Base-by-base conservation (phyloP, 106 monocot species). In the Hemerocallis citrina region DNA sequence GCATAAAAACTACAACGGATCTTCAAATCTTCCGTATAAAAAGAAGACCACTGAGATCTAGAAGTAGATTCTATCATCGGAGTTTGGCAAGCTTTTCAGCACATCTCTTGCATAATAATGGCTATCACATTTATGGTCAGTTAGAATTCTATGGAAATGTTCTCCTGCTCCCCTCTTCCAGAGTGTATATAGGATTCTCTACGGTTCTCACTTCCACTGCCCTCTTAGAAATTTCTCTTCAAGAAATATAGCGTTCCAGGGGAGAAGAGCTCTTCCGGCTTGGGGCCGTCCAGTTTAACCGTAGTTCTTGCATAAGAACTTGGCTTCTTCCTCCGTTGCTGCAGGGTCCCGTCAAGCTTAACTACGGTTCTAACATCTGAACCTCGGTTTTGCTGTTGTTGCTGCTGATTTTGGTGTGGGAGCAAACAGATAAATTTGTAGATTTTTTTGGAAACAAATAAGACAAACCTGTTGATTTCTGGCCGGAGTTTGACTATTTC, bases 21-120 rank as follows among this genome's bases (percentile, higher is more conserved):
- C n/a, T n/a, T n/a, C n/a, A n/a, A n/a, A n/a, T n/a, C n/a, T n/a
- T n/a, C n/a, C n/a, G n/a, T n/a, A n/a, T n/a, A n/a, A n/a, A n/a
- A n/a, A n/a, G n/a, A n/a, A n/a, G n/a, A n/a, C n/a, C n/a, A n/a
- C n/a, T n/a, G n/a, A n/a, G n/a, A n/a, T 45, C 31, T 72, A 64
- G 29, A 64, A 57, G 21, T 66, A 29, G 12, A 3, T 6, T 31
- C 38, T 43, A 16, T 47, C 41, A 29, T 64, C 52, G 6, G 76
- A 79, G 7, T 46, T 22, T 21, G 85, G 93, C 21, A 90, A 38
- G 11, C 81, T 77, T 73, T 98, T 98, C 50, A 98, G 88, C 12
- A 98, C 96, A 38, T 98, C 96, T 56, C 96, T 87, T 34, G 96
- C 96, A 45, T 77, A 77, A 56, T 91, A 88, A 54, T 91, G 91